Base-by-base conservation (phyloP, 1,284 basidiomycete genomes). In the Tylopilus sp. region DNA sequence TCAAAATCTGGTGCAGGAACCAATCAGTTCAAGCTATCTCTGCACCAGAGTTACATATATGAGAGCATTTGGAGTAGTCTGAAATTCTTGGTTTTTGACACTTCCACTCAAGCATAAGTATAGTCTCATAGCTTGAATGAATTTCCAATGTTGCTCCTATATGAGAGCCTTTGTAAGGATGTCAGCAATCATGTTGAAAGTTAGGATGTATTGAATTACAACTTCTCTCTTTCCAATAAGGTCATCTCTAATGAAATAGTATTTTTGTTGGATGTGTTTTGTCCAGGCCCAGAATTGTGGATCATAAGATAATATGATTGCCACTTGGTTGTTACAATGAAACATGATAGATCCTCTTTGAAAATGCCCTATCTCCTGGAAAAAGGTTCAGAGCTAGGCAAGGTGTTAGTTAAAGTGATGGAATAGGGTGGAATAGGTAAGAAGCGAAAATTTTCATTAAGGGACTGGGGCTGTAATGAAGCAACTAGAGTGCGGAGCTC, bases 241-340 rank as follows among this genome's bases (percentile, higher is more conserved):
- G 17, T 45, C 42, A 45, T 52, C 50, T 29, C 12, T 12, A 29
- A 52, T 10, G 10, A 52, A 52, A 16, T 52, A 29, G 17, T 52
- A 52, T 14, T 52, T 52, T 9, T 17, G 13, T 52, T 52, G 50
- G 29, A 52, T 52, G 29, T 52, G 50, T 52, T 52, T 52, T 1
- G 50, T 52, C 50, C 10, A 16, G 13, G 50, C 50, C 31, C 14
- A 6, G 50, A 52, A 52, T 16, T 52, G 50, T 29, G n/a, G 50
- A 31, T 52, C 27, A 31, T 14, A 10, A 14, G 14, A 52, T 2
- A 52, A 16, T 2, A 52, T 52, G 50, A 52, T 52, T 12, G 79
- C 74, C 0, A 77, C 71, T 54, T 80, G 73, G 62, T 83, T 84
- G 67, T 85, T 77, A 39, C 70, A 71, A 23, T 63, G 12, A 4